Evolutionary conservation across 805 yeast species (phyloP), one percentile per base, ranked within the genome.

Genomic region (Candida maris): DNA sequence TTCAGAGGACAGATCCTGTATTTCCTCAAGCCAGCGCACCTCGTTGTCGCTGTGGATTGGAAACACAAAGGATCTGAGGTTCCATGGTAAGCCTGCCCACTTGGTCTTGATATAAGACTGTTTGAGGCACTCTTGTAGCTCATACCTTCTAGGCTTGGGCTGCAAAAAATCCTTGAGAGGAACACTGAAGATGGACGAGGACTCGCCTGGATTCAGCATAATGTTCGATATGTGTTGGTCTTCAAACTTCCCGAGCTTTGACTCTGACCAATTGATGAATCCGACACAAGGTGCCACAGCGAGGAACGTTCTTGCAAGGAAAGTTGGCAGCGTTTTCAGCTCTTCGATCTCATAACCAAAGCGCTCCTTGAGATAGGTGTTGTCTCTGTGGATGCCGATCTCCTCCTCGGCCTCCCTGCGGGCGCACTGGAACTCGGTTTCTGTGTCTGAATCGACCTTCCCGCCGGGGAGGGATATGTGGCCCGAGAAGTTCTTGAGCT

Each of bases 391-490:
- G 16, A 86, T 56, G 0, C 96, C 96, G 33, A 89, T 85, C 56
- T 89, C 97, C 55, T 89, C 97, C 38, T 71, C 73, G 43, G 88
- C 78, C 58, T 89, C 97, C 21, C 97, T 66, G 40, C 94, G 67
- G 0, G 96, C 82, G 26, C 82, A 81, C 29, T 73, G 71, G 70
- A 82, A 80, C 39, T 84, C 85, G 10, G 72, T 59, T 48, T 86
- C 87, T 14, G 73, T 65, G 0, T 71, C 77, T 27, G 48, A 54
- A 57, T 89, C 97, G 4, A 95, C 88, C 53, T 82, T 85, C 6
- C 97, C 97, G 3, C 97, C 97, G 4, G 97, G 97, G 6, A 89
- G 67, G 2, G 96, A 86, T 5, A 85, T 84, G 57, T 89, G 96
- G 4, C 97, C 96, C 0, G 93, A 83, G 62, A 88, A 89, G 35